Percentiles rank a stretch among this genome's conserved stretches.
phyloP scores from a whole-genome alignment of 495 filamentous ascomycete genomes.

The Neurospora sp. region DNA sequence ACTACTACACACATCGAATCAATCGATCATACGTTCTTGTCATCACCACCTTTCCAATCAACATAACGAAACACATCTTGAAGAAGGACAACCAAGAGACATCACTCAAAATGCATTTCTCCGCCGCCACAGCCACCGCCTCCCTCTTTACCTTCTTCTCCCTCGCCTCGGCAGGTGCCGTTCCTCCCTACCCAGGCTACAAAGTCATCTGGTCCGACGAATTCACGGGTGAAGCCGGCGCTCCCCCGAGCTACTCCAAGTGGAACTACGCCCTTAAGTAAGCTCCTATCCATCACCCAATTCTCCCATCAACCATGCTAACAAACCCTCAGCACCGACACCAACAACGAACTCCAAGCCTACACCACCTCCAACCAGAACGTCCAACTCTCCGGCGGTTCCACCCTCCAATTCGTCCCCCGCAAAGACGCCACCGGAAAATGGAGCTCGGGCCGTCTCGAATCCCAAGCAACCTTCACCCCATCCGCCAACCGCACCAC shows the following conservation, averaged over 20 bases:
- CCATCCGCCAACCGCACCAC: slow-evolving; percentile 30
- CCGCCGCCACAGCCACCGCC: neutral
- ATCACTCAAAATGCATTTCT: neutral
- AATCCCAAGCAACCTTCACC: slow-evolving; percentile 32
- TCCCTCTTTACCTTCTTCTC: slow-evolving; percentile 14
- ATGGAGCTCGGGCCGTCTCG: slow-evolving; percentile 44
- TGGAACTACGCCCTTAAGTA: slow-evolving; percentile 32
- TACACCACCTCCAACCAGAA: slow-evolving; percentile 34
- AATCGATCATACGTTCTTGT: neutral
- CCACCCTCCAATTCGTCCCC: slow-evolving; percentile 37
- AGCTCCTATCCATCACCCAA: neutral
- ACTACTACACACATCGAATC: neutral
- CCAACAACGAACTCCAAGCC: slow-evolving; percentile 35
- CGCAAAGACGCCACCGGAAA: slow-evolving; percentile 21
- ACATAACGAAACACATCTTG: neutral
- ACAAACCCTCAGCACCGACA: slow-evolving; percentile 18
- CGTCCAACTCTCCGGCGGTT: slow-evolving; percentile 36
- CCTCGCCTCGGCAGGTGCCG: slow-evolving; percentile 11
- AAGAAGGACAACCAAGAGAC: neutral
- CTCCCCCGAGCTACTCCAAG: slow-evolving; percentile 8
- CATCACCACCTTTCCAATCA: neutral
- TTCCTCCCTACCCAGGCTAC: slow-evolving; percentile 15
- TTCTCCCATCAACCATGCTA: neutral
- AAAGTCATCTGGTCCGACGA: slow-evolving; percentile 18
- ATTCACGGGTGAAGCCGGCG: slow-evolving; percentile 16